A percentile compares a stretch with the other conserved stretches of the same genome.
These are phyloP conservation scores for Pycnococcus provasolii DNA, from an alignment of 139 green algal species.

Conservation along the genomic window DNA sequence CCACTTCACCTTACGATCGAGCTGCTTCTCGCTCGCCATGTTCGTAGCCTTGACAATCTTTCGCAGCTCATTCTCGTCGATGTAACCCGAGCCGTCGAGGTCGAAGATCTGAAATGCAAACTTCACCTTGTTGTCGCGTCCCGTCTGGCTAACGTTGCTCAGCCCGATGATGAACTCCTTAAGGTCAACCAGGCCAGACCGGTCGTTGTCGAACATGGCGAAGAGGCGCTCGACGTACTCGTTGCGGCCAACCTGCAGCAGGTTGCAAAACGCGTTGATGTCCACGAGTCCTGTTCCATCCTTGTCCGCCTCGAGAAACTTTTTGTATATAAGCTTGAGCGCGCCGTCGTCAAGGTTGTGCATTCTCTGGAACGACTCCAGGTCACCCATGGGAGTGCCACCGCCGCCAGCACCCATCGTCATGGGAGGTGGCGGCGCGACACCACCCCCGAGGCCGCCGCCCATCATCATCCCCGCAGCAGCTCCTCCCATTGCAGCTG, in stretches of 20 bases:
- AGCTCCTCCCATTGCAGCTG: not conserved
- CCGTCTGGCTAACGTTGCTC: constrained; percentile 12
- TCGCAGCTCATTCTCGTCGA: constrained; percentile 9
- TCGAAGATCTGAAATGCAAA: constrained; percentile 23
- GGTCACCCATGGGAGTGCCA: constrained; percentile 7
- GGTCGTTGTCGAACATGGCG: constrained; percentile 22
- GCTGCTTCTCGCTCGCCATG: constrained; percentile 22
- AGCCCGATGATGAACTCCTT: constrained; percentile 25
- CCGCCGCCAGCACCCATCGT: not conserved
- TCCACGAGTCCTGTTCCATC: constrained; percentile 13
- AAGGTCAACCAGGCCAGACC: constrained; percentile 15
- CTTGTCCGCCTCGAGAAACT: constrained; percentile 9
- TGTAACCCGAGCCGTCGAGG: constrained; percentile 15
- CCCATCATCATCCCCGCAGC: not conserved
- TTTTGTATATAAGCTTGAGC: constrained; percentile 18
- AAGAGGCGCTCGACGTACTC: constrained; percentile 22
- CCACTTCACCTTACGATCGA: constrained; percentile 21
- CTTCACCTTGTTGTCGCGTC: constrained; percentile 20
- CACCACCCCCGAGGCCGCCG: not conserved
- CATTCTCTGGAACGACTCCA: constrained; percentile 16
- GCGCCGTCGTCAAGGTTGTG: constrained; percentile 9
- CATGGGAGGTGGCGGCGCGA: not conserved
- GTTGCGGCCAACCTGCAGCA: constrained; percentile 14
- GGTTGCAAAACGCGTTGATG: constrained; percentile 19
- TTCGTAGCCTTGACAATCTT: constrained; percentile 25